These are phyloP conservation scores for Apocynum venetum DNA, from an alignment of 257 asterid genomes.

Conservation along the genomic window DNA sequence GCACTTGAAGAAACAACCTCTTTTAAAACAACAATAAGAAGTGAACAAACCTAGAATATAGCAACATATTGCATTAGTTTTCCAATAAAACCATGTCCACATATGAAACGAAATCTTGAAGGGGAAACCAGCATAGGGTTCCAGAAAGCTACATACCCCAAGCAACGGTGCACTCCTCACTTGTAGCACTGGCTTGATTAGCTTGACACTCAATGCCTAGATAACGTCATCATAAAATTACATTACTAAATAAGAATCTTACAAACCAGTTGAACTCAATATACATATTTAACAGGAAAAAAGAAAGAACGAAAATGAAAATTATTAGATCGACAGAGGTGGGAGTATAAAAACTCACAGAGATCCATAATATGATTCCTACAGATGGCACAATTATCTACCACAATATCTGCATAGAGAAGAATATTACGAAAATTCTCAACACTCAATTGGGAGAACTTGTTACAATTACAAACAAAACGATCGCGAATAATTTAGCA, in stretches of 20 bases:
- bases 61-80: not conserved
- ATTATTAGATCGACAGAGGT: not conserved
- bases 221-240: not conserved
- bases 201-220: constrained; percentile 93
- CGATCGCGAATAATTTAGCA: not conserved
- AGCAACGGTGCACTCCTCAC: constrained; percentile 94
- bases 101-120: not conserved
- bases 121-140: not conserved
- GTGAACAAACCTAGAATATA: not conserved
- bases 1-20: not conserved
- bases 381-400: constrained; percentile 94
- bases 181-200: constrained; percentile 89
- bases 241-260: not conserved
- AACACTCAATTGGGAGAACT: not conserved
- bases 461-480: not conserved
- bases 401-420: constrained; percentile 72
- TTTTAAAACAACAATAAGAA: not conserved
- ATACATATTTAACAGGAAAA: not conserved
- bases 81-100: not conserved
- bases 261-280: not conserved
- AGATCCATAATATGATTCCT: constrained; percentile 98
- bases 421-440: not conserved
- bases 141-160: constrained; percentile 61
- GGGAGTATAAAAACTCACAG: constrained; percentile 45
- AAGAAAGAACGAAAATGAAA: not conserved